Evolutionary conservation across 75 land plant species (phyloP), one percentile per base, ranked within the genome.

Genomic region (Pinus albicaulis): DNA sequence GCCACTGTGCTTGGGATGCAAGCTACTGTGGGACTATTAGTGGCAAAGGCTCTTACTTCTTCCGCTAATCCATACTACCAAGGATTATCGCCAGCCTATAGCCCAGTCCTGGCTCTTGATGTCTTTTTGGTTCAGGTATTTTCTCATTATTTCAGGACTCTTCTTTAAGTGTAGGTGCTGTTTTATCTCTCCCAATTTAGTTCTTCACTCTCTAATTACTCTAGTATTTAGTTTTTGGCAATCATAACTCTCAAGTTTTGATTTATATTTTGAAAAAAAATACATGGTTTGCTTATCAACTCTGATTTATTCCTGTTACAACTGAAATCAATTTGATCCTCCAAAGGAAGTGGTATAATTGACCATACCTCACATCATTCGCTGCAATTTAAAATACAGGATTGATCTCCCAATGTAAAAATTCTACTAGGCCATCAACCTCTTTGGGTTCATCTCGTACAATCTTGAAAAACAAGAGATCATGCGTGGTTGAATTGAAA

Each of bases 61-160:
- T 93, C 98, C 48, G 91, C 88, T 53, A 82, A 75, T 64, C 99
- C 99, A 7, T 95, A 86, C 69, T 87, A 90, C 59, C 99, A 98
- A 79, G 95, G 93, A 41, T 72, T 90, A 15, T 69, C 92, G 63
- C 85, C 93, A 73, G 94, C 92, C 22, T 86, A 83, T 78, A 95
- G 91, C 75, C 99, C 99, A 14, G 98, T 98, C 56, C 86, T 95
- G 73, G 98, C 98, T n/a, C 92, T 98, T 75, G 99, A 98, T 83
- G 99, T 98, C 19, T 98, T 95, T 79, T 80, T 98, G 68, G 98
- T 98, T 36, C 99, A 98, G 99, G 99, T 98, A 91, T 41, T 10
- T 73, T n/a, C 57, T 66, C 44, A 41, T 20, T 10, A 28, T 64
- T 68, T 68, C 38, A 63, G 23, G 57, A 13, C 25, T 72, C 16